Conservation (phyloP, 768 basidiomycete species). For the Boletellus emodensis region DNA sequence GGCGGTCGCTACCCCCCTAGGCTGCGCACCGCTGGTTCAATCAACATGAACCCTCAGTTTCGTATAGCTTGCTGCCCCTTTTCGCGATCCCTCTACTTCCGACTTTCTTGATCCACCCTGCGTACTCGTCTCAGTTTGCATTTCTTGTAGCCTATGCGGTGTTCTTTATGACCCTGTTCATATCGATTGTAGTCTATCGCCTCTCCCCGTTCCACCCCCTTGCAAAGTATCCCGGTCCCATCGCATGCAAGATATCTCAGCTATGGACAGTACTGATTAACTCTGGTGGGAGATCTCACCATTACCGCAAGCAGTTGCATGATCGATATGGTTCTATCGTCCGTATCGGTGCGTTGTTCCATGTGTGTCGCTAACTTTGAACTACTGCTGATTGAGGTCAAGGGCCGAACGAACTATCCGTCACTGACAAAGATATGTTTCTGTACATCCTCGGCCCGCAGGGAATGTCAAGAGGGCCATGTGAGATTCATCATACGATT, state of each 20-base stretch:
- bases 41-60: conserved; percentile 13
- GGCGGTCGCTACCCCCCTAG: neutral
- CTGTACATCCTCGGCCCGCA: conserved; percentile 26
- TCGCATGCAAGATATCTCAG: conserved; percentile 29
- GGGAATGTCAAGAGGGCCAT: conserved; percentile 28
- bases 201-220: conserved; percentile 39
- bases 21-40: conserved; percentile 17
- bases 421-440: conserved; percentile 21
- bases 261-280: conserved; percentile 21
- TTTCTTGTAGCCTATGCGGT: conserved; percentile 11
- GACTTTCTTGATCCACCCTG: conserved; percentile 8
- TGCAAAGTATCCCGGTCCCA: conserved; percentile 36
- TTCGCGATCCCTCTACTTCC: conserved; percentile 12
- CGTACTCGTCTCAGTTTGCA: conserved; percentile 2
- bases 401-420: conserved; percentile 39
- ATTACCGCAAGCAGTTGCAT: conserved; percentile 24
- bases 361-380: neutral
- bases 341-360: conserved; percentile 27
- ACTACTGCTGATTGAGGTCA: conserved; percentile 8
- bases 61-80: conserved; percentile 12
- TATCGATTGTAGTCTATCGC: conserved; percentile 33
- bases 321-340: conserved; percentile 31
- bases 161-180: conserved; percentile 19
- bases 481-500: conserved; percentile 15
- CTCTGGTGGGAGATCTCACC: conserved; percentile 17